Base-by-base conservation (phyloP, 2,329 filamentous ascomycete species). In the Xylaria arbuscula region DNA sequence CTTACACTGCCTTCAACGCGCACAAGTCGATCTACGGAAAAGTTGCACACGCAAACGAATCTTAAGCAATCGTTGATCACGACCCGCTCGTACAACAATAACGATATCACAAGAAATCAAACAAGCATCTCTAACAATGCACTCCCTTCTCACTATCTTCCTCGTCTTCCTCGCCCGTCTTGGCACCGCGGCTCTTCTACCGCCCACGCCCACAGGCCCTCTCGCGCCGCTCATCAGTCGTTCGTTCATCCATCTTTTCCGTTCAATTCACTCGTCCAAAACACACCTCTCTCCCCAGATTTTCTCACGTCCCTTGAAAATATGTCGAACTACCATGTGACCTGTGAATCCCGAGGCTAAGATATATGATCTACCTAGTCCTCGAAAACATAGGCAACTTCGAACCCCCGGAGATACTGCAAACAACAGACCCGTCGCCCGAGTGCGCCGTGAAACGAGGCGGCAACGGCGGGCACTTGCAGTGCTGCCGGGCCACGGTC, bases 381-480 rank as follows among this genome's bases (percentile, higher is more conserved):
- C 69, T 78, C 10, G 71, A 66, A 19, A 73, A 72, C 42, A 32
- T 75, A 63, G 74, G 72, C 64, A 72, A 72, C 61, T 50, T 47
- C 5, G 70, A 74, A 10, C 77, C 77, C 7, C 76, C 77, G 1
- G 22, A 66, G 3, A 36, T 78, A 9, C 58, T 77, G 10, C 74
- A 66, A 62, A 76, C 76, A 15, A 70, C 72, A 2, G 54, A 68
- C 8, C 74, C 72, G 22, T 78, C 77, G 32, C 72, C 74, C 1
- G 62, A 76, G 51, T 79, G 77, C 67, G 73, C 72, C n/a, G 64
- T 68, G 32, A 42, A 74, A 57, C 45, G 76, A 75, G 62, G 68
- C 36, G 77, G 77, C 67, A 78, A 78, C 64, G 60, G 63, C 36
- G 77, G 77, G 24, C 64, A 75, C 67, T 66, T 78, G 56, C 75